Evolutionary conservation across 1,284 basidiomycete genomes (phyloP), one percentile per base, ranked within the genome.

Genomic region (Rhodotorula sp.): DNA sequence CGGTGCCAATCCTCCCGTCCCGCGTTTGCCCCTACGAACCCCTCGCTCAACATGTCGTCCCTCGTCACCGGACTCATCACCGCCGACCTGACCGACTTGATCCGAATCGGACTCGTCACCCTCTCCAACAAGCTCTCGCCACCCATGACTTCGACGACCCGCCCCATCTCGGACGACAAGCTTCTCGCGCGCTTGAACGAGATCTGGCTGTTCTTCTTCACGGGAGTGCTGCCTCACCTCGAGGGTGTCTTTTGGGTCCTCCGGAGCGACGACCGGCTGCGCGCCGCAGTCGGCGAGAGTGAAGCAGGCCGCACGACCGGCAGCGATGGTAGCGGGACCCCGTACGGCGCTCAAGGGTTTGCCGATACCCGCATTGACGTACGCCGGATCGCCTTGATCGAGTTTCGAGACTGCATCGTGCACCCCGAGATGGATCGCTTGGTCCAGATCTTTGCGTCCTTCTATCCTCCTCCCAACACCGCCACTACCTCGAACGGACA

Each of bases 191-290:
- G 60, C 29, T 84, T 95, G 17, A 91, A 93, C 2, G 92, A 95
- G 75, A 85, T 91, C 22, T 98, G 95, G 95, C 86, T 85, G 10
- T 95, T 95, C 83, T 97, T 96, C 82, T 96, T 93, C 88, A 90
- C 91, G 73, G 89, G 92, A 72, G 88, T 97, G 29, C 82, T 98
- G 1, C 93, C 94, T 1, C 95, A 93, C 79, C 83, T 93, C 54
- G 91, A 94, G 84, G 84, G 82, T 30, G 81, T 83, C 70, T 84
- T 85, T 68, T 79, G 85, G 26, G 84, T 84, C 0, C 64, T 82
- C 0, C 76, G 78, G 10, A 79, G 78, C 20, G 79, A 81, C 69
- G 68, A 76, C 14, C 75, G 76, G 0, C 66, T 80, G 2, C 68
- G 64, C 14, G 71, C 67, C 3, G 67, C 72, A 1, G 63, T 72